Conservation (phyloP, 208 protist genomes). For the Balamuthia mandrillaris region DNA sequence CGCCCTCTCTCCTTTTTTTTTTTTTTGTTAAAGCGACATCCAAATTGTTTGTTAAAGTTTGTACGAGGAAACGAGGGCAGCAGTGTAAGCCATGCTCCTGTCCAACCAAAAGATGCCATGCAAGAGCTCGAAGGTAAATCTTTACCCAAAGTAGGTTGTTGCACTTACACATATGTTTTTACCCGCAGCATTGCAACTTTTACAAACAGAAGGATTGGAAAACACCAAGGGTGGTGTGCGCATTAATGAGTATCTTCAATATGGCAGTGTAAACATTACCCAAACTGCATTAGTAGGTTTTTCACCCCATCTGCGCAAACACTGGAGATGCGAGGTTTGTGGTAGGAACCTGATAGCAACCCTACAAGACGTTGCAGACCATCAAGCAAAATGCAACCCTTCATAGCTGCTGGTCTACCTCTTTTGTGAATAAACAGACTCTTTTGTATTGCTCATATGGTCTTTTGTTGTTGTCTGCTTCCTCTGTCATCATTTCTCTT, state of each 20-base stretch:
- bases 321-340: conserved; percentile 17
- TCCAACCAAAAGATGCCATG: conserved; percentile 25
- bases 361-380: not conserved
- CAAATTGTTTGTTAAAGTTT: no score
- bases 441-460: no score
- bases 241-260: not conserved
- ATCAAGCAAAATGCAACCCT: not conserved
- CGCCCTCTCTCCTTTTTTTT: not conserved
- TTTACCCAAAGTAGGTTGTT: not conserved
- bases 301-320: not conserved
- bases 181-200: not conserved
- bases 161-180: not conserved
- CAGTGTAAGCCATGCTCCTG: not conserved
- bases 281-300: not conserved
- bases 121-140: conserved; percentile 3
- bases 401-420: no score
- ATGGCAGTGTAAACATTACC: not conserved
- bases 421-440: no score
- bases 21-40: not conserved
- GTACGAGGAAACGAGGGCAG: no score
- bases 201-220: conserved; percentile 27
- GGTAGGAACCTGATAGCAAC: not conserved
- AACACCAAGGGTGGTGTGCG: conserved; percentile 4
- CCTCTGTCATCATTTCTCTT: no score
- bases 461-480: no score